Conservation (phyloP, 345 rosid genomes). For the Draba incana region DNA sequence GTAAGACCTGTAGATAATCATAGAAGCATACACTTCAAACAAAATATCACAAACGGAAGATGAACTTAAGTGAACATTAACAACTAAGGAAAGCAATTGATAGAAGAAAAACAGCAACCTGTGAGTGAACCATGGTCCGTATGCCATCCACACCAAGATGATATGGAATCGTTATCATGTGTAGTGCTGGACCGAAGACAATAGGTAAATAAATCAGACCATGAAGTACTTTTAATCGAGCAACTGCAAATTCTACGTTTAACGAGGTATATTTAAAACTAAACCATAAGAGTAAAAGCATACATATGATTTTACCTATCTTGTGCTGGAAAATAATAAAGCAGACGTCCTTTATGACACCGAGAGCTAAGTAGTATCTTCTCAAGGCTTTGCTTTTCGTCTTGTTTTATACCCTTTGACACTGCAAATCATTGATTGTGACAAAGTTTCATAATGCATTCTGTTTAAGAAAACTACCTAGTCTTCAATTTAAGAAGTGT, state of each 20-base stretch:
- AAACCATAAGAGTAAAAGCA: background rate
- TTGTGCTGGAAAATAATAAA: slow-evolving; percentile 82
- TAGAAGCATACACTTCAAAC: slow-evolving; percentile 3
- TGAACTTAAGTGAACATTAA: background rate
- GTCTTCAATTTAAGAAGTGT: background rate
- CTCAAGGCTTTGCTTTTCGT: slow-evolving; percentile 61
- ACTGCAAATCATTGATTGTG: slow-evolving; percentile 48
- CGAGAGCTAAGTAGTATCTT: slow-evolving; percentile 70
- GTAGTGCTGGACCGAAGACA: no score
- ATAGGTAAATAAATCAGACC: no score
- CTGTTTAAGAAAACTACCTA: background rate
- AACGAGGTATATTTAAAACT: no score
- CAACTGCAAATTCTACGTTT: background rate
- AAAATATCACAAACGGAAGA: no score
- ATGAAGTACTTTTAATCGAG: no score
- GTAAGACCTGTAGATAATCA: slow-evolving; percentile 77
- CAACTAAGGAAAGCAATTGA: slow-evolving; percentile 17
- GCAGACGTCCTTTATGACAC: slow-evolving; percentile 92
- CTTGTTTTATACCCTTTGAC: slow-evolving; percentile 52
- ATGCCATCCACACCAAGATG: slow-evolving; percentile 98
- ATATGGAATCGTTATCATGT: no score
- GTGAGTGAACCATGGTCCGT: slow-evolving; percentile 90
- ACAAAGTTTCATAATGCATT: no score
- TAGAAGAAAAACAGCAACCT: slow-evolving; percentile 46
- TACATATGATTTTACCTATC: slow-evolving; percentile 45